Percentiles rank a stretch among this genome's conserved stretches.
phyloP scores from a whole-genome alignment of 768 basidiomycete species.

The Boletus rubroflammeus region DNA sequence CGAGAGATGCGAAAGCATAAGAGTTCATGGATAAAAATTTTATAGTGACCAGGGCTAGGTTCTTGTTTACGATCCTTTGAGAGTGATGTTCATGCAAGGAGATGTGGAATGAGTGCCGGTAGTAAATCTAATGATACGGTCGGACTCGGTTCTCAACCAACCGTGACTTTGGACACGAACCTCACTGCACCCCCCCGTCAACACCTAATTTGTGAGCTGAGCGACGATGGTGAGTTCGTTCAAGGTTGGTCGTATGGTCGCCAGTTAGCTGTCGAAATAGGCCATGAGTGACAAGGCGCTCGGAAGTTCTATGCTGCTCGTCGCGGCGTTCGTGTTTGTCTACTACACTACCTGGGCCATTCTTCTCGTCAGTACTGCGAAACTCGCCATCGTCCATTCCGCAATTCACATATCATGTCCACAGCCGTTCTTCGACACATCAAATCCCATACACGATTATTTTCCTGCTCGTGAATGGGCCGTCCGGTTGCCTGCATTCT shows the following conservation, averaged over 20 bases:
- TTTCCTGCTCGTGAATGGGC: constrained; percentile 95
- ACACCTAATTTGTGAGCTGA: neutral
- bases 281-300: constrained; percentile 76
- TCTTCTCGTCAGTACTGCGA: constrained; percentile 61
- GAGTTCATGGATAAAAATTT: constrained; percentile 52
- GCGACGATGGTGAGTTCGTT: constrained; percentile 27
- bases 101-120: neutral
- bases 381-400: neutral
- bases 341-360: constrained; percentile 95
- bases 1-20: constrained; percentile 75
- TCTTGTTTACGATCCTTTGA: neutral
- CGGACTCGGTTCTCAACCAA: constrained; percentile 2
- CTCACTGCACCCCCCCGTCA: neutral
- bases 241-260: neutral
- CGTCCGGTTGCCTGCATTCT: constrained; percentile 76
- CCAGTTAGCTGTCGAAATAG: constrained; percentile 37
- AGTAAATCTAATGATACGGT: too few species aligned
- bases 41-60: neutral
- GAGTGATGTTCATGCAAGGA: constrained; percentile 1
- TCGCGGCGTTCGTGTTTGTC: constrained; percentile 70
- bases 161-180: constrained; percentile 21
- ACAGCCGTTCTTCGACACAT: constrained; percentile 78
- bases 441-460: constrained; percentile 68
- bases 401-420: constrained; percentile 8
- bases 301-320: constrained; percentile 76